phyloP scores from a whole-genome alignment of 2,329 filamentous ascomycete species.

The Exophiala viscosa region DNA sequence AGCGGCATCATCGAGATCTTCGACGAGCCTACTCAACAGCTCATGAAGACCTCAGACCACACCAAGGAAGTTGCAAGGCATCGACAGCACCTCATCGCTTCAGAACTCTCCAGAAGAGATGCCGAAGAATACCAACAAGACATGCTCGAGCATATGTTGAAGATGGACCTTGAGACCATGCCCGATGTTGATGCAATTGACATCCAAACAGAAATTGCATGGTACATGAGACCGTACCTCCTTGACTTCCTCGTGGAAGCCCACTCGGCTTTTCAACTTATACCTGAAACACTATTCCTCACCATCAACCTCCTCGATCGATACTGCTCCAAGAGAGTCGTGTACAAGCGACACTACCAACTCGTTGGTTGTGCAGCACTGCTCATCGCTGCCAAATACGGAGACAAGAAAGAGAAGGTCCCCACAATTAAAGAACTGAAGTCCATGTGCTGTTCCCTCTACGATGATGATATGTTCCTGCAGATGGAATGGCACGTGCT shows the following conservation, averaged over 20 bases:
- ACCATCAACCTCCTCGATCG: slow-evolving; percentile 94
- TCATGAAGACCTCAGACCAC: slow-evolving; percentile 66
- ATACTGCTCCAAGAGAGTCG: slow-evolving; percentile 95
- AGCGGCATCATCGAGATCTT: slow-evolving; percentile 63
- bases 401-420: slow-evolving; percentile 97
- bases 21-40: slow-evolving; percentile 43
- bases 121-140: slow-evolving; percentile 92
- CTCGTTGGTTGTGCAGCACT: slow-evolving; percentile 93
- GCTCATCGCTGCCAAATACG: slow-evolving; percentile 96
- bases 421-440: slow-evolving; percentile 95
- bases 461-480: slow-evolving; percentile 99
- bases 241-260: slow-evolving; percentile 98
- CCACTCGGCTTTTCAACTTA: slow-evolving; percentile 86
- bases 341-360: slow-evolving; percentile 99
- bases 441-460: slow-evolving; percentile 98
- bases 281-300: slow-evolving; percentile 92
- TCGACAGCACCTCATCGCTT: slow-evolving; percentile 81
- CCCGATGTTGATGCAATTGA: slow-evolving; percentile 97
- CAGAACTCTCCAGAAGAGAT: slow-evolving; percentile 80
- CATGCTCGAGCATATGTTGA: slow-evolving; percentile 86
- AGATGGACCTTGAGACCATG: slow-evolving; percentile 92
- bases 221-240: slow-evolving; percentile 98
- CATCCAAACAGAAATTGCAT: slow-evolving; percentile 98
- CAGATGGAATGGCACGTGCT: slow-evolving; percentile 99
- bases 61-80: slow-evolving; percentile 74